Percentiles rank a stretch among this genome's conserved stretches.
Evolutionary conservation across 208 protist genomes (phyloP).

Genomic region (Crithidia bombi): DNA sequence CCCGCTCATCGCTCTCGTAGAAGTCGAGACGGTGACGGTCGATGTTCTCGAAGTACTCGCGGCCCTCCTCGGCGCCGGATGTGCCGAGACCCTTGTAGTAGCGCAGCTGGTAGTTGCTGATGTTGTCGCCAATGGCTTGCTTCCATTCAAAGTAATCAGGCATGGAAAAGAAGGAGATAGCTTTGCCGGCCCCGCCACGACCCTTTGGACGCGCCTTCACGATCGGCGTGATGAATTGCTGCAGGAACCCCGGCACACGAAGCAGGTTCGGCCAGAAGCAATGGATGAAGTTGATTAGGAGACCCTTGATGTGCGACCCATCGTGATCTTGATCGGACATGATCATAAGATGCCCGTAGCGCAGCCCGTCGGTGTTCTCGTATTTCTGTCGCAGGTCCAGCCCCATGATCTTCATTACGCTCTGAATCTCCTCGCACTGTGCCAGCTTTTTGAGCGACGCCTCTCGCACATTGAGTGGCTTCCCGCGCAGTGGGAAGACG

Average conservation of each 20-base stretch:
- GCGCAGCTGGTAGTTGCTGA: constrained; percentile 96
- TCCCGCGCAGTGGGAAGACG: constrained; percentile 99
- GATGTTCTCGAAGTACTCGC: constrained; percentile 99
- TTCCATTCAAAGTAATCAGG: constrained; percentile 99
- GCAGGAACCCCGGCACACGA: constrained; percentile 96
- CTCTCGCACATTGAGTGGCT: constrained; percentile 99
- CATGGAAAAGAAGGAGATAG: constrained; percentile 99
- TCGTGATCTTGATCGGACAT: constrained; percentile 99
- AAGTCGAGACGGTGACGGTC: constrained; percentile 97
- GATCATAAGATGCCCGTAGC: constrained; percentile 99
- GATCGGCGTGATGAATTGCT: constrained; percentile 99
- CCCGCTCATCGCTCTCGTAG: constrained; percentile 68
- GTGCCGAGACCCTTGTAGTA: constrained; percentile 99
- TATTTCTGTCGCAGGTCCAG: constrained; percentile 95
- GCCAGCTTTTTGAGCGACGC: constrained; percentile 93
- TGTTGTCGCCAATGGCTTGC: constrained; percentile 59
- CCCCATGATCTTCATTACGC: constrained; percentile 96
- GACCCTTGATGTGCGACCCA: constrained; percentile 99
- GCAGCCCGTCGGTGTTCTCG: constrained; percentile 83
- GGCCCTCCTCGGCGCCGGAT: constrained; percentile 96
- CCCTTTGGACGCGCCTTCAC: constrained; percentile 97
- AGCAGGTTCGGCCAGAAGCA: constrained; percentile 99
- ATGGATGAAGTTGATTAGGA: constrained; percentile 99
- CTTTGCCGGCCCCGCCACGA: constrained; percentile 52
- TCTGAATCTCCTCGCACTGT: constrained; percentile 96